Evolutionary conservation across 352 stramenopile genomes (phyloP).

Genomic region (Globisporangium sylvaticum): DNA sequence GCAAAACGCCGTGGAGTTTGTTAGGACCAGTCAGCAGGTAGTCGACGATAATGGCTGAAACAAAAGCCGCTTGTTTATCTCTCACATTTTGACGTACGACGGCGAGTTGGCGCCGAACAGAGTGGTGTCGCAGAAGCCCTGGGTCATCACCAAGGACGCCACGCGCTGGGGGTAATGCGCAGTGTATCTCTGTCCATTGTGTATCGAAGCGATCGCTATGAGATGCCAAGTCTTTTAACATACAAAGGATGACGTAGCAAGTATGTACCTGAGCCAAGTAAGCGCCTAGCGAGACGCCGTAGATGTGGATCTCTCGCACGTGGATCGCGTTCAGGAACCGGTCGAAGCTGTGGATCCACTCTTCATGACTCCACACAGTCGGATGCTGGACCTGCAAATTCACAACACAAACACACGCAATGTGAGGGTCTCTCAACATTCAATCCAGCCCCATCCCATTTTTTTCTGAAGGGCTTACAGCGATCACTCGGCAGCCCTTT

Average conservation of each 20-base stretch:
- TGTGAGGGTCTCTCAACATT: not conserved
- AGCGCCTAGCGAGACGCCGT: conserved; percentile 63
- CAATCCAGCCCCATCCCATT: not conserved
- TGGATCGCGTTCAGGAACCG: conserved; percentile 67
- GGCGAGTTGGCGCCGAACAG: conserved; percentile 40
- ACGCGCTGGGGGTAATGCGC: conserved; percentile 57
- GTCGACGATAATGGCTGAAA: not conserved
- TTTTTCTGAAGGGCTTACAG: conserved; percentile 19
- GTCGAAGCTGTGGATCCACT: conserved; percentile 81
- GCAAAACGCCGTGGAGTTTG: too few species aligned
- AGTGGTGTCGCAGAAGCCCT: conserved; percentile 57
- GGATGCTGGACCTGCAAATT: conserved; percentile 52
- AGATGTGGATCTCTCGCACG: conserved; percentile 54
- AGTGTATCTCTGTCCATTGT: conserved; percentile 41
- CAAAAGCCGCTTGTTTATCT: not conserved
- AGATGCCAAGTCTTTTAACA: not conserved
- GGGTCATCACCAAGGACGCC: conserved; percentile 54
- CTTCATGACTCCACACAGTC: conserved; percentile 73
- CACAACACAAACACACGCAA: not conserved
- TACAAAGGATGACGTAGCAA: not conserved
- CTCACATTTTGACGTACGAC: conserved; percentile 48
- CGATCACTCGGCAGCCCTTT: conserved; percentile 67
- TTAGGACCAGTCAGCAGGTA: not conserved
- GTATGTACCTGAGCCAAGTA: conserved; percentile 59
- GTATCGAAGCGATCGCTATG: not conserved